phyloP scores from a whole-genome alignment of 2,329 filamentous ascomycete species.

The Beauveria pseudobassiana region DNA sequence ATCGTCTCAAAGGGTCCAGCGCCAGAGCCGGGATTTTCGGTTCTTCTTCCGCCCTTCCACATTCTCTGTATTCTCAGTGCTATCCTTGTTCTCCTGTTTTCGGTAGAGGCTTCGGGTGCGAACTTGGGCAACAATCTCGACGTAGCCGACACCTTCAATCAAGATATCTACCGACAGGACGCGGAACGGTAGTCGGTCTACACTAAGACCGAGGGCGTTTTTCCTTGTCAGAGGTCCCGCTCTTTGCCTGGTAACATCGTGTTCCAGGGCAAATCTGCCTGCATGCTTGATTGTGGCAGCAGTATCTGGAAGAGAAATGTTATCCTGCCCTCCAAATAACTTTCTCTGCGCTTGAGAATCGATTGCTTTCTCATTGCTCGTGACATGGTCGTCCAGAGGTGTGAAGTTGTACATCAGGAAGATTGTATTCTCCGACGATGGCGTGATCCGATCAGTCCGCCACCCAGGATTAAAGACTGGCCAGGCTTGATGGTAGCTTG shows the following conservation, averaged over 20 bases:
- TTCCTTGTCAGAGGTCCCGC: conserved; percentile 64
- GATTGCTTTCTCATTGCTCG: conserved; percentile 71
- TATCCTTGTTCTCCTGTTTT: conserved; percentile 13
- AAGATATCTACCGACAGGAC: conserved; percentile 78
- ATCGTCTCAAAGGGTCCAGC: conserved; percentile 20
- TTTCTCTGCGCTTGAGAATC: conserved; percentile 60
- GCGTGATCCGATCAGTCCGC: conserved; percentile 82
- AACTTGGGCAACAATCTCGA: conserved; percentile 80
- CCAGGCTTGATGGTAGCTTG: conserved; percentile 66
- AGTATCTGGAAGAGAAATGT: conserved; percentile 53
- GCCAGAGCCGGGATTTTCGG: neutral
- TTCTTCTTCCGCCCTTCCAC: conserved; percentile 8
- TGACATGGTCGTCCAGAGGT: conserved; percentile 68
- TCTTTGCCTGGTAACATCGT: conserved; percentile 76
- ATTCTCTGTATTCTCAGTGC: neutral
- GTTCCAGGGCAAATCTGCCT: conserved; percentile 64
- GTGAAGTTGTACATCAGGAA: conserved; percentile 85
- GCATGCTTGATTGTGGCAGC: conserved; percentile 58
- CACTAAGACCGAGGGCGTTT: conserved; percentile 53
- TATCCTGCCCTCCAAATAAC: conserved; percentile 48
- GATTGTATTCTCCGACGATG: conserved; percentile 50
- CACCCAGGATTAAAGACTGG: conserved; percentile 73
- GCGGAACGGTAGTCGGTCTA: conserved; percentile 67
- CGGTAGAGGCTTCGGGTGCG: conserved; percentile 46
- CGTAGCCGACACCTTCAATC: conserved; percentile 88